Conservation (phyloP, 257 asterid species). For the Solanum pimpinellifolium region DNA sequence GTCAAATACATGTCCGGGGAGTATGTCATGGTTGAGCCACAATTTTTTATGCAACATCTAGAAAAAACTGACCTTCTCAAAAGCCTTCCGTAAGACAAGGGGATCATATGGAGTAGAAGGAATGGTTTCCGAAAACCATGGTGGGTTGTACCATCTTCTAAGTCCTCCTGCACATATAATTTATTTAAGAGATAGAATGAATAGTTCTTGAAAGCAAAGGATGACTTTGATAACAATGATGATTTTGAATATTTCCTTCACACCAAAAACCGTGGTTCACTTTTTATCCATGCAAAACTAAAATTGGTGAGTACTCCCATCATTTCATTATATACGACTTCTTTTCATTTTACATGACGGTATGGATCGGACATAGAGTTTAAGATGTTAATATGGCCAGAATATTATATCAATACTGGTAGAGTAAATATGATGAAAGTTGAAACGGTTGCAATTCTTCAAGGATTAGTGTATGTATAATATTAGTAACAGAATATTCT, state of each 20-base stretch:
- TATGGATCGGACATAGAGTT: background rate
- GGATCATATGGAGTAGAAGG: constrained; percentile 74
- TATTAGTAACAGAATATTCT: background rate
- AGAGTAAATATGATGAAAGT: background rate
- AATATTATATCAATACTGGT: background rate
- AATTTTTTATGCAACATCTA: background rate
- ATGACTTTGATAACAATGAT: background rate
- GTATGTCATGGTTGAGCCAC: background rate
- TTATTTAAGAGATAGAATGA: background rate
- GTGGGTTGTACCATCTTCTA: constrained; percentile 96
- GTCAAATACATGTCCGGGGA: background rate
- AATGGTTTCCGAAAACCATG: constrained; percentile 69
- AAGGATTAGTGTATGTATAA: background rate
- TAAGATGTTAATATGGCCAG: background rate
- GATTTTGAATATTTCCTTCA: background rate
- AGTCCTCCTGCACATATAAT: constrained; percentile 51
- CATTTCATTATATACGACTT: background rate
- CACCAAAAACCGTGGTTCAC: background rate
- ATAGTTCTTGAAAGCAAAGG: background rate
- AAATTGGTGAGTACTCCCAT: background rate
- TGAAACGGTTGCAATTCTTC: background rate
- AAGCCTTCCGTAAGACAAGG: constrained; percentile 67
- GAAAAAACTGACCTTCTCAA: constrained; percentile 72
- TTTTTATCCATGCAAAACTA: background rate
- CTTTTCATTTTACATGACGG: background rate